Conservation (phyloP, 257 asterid species). For the Avicennia marina region DNA sequence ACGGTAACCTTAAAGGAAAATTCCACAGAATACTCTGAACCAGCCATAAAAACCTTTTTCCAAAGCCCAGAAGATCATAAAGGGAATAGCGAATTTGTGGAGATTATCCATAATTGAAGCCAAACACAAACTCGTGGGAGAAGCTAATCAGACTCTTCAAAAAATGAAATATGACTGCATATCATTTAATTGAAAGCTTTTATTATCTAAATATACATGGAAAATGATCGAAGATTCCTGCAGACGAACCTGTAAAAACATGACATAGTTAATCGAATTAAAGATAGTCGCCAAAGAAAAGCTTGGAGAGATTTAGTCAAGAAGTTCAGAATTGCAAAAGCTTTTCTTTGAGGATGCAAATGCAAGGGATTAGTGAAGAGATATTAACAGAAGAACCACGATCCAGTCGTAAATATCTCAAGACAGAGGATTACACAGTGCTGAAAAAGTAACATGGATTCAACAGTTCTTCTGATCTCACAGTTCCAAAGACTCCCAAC, state of each 20-base stretch:
- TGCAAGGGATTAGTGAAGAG: background rate
- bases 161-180: background rate
- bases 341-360: background rate
- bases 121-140: constrained; percentile 1
- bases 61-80: constrained; percentile 5
- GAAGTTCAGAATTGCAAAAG: background rate
- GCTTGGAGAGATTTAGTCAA: background rate
- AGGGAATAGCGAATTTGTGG: background rate
- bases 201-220: background rate
- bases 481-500: background rate
- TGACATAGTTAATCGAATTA: background rate
- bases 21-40: background rate
- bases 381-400: too few species aligned
- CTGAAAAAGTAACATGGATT: background rate
- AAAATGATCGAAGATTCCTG: background rate
- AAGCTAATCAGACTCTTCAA: background rate
- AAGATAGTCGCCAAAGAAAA: background rate
- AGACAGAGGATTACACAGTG: constrained; percentile 6
- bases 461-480: constrained; percentile 7
- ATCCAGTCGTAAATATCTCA: constrained; percentile 14
- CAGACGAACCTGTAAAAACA: background rate
- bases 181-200: background rate
- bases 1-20: constrained; percentile 6
- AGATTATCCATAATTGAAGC: background rate
- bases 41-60: constrained; percentile 2